Evolutionary conservation across 2,329 filamentous ascomycete genomes (phyloP), one percentile per base, ranked within the genome.

Genomic region (Aphanocladium album): DNA sequence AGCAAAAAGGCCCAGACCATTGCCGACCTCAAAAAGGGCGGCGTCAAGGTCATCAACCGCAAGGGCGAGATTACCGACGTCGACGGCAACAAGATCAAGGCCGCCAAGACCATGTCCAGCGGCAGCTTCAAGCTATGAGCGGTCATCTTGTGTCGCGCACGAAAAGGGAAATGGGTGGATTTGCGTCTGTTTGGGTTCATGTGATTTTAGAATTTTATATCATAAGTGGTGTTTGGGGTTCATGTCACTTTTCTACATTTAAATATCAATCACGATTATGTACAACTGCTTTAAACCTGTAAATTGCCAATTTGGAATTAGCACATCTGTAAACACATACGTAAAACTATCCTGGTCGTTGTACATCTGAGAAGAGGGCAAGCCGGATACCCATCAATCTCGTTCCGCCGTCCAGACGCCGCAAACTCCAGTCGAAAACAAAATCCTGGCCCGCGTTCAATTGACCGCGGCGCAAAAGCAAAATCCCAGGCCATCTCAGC

Each of bases 31-130:
- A 91, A 89, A 79, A 90, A 89, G 82, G 92, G 90, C 57, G 90
- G 90, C 62, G 93, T 97, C 67, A 93, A 89, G 81, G 84, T 98
- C 62, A 95, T 97, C 76, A 93, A 92, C 64, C 90, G 89, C 76
- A 93, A 91, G 79, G 93, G 93, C 57, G 88, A 93, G 73, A 78
- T 96, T 59, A 88, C 88, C 19, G 89, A 96, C 76, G 83, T 96
- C 37, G 87, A 95, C 67, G 93, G 93, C 33, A 91, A 89, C 69
- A 89, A 90, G 77, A 82, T 89, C 47, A 81, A 81, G 72, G 79
- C 75, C 49, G 75, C 73, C 39, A 80, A 77, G 70, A 71, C 75
- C n/a, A 72, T 76, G 46, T 80, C 80, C 54, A 84, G 84, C 62
- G 81, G 83, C 62, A 81, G 77, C 62, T 87, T 83, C 69, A 89